Percentiles rank a stretch among this genome's conserved stretches.
phyloP scores from a whole-genome alignment of 371 early-diverging fungal genomes.

The Thermomucor indicae-seudaticae region DNA sequence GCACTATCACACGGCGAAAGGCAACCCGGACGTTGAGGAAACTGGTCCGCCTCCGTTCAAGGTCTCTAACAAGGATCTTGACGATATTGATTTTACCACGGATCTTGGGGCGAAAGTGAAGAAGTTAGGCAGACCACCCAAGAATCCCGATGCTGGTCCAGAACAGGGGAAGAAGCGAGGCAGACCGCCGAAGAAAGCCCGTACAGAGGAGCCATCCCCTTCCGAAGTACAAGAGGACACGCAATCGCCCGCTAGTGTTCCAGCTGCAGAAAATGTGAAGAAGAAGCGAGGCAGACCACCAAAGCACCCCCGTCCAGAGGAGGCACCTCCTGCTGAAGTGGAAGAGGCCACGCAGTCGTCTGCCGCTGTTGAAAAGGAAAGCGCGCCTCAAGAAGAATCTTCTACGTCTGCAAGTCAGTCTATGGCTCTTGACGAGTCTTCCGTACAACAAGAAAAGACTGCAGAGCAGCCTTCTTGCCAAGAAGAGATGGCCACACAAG shows the following conservation, averaged over 20 bases:
- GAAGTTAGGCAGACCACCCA: background rate
- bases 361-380: no score
- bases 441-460: no score
- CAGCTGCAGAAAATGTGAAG: no score
- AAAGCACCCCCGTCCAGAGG: background rate
- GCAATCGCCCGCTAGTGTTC: no score
- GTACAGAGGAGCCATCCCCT: background rate
- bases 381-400: no score
- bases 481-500: no score
- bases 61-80: constrained; percentile 2
- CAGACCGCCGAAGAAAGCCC: background rate
- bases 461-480: no score
- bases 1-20: constrained; percentile 9
- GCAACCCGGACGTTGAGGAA: constrained; percentile 8
- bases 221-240: background rate
- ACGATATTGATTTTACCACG: constrained; percentile 3
- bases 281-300: background rate
- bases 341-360: background rate
- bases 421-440: no score
- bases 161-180: background rate
- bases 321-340: background rate
- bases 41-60: constrained; percentile 1
- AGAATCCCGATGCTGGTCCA: background rate
- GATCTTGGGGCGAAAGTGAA: background rate
- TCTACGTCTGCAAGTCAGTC: no score